Percentiles rank a stretch among this genome's conserved stretches.
These are phyloP conservation scores for Dalbergia cultrata DNA, from an alignment of 306 rosid genomes.

Conservation along the genomic window DNA sequence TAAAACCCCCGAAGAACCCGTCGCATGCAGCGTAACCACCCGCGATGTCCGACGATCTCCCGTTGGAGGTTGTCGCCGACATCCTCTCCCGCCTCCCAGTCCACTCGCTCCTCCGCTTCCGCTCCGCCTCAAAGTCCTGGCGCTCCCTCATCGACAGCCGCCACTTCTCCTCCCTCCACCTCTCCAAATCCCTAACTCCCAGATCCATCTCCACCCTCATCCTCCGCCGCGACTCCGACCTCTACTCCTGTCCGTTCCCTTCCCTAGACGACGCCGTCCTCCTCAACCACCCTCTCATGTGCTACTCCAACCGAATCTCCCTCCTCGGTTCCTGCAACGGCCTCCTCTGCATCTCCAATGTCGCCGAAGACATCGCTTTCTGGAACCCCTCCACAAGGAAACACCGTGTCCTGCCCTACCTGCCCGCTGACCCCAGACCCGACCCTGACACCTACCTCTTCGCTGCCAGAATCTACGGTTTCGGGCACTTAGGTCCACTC, in stretches of 20 bases:
- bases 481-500: slow-evolving; percentile 58
- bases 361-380: slow-evolving; percentile 80
- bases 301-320: slow-evolving; percentile 72
- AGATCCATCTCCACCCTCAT: slow-evolving; percentile 48
- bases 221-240: slow-evolving; percentile 55
- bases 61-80: slow-evolving; percentile 62
- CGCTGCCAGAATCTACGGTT: slow-evolving; percentile 66
- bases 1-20: too few species aligned
- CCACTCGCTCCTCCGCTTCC: slow-evolving; percentile 49
- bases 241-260: slow-evolving; percentile 49
- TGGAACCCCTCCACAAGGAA: slow-evolving; percentile 74
- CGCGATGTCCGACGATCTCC: slow-evolving; percentile 61
- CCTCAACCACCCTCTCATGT: slow-evolving; percentile 82
- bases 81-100: slow-evolving; percentile 60
- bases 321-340: slow-evolving; percentile 75
- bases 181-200: slow-evolving; percentile 35
- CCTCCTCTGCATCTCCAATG: slow-evolving; percentile 72
- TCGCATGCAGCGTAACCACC: too few species aligned
- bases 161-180: slow-evolving; percentile 57
- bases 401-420: slow-evolving; percentile 58
- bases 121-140: slow-evolving; percentile 57
- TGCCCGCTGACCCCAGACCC: slow-evolving; percentile 45
- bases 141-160: slow-evolving; percentile 60
- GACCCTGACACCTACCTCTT: slow-evolving; percentile 40
- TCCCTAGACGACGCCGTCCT: slow-evolving; percentile 38